Conservation (phyloP, 208 protist genomes). For the Zelonia costaricensis region DNA sequence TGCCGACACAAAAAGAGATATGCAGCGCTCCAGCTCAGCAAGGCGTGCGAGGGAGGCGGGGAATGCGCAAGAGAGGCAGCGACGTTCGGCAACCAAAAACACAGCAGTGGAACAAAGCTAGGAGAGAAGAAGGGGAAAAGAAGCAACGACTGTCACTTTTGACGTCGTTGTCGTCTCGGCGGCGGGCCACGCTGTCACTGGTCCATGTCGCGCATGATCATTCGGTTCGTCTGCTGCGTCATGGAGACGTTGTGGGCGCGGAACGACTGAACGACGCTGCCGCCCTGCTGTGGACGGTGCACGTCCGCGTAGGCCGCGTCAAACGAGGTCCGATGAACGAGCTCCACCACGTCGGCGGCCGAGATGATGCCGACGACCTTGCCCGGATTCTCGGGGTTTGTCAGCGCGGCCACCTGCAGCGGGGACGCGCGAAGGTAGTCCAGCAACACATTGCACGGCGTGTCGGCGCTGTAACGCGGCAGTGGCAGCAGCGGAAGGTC, state of each 20-base stretch:
- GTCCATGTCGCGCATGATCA: neutral
- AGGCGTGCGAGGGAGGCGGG: too few species aligned
- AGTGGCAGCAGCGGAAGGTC: constrained; percentile 59
- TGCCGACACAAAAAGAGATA: too few species aligned
- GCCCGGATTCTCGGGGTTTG: constrained; percentile 17
- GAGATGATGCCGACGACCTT: constrained; percentile 56
- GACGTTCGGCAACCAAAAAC: neutral
- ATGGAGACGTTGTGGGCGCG: constrained; percentile 21
- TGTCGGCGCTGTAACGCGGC: constrained; percentile 38
- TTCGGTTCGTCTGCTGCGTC: constrained; percentile 4
- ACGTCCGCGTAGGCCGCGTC: constrained; percentile 29
- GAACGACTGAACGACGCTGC: constrained; percentile 33
- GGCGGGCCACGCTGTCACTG: neutral
- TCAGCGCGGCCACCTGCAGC: constrained; percentile 45
- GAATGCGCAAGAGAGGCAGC: neutral
- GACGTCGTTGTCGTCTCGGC: neutral
- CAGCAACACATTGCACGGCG: constrained; percentile 47
- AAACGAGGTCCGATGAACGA: constrained; percentile 62
- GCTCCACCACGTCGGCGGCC: constrained; percentile 54
- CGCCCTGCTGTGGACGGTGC: constrained; percentile 4
- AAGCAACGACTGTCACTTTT: neutral
- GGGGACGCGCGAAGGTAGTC: constrained; percentile 46
- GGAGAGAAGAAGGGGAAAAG: neutral
- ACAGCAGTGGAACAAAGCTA: neutral
- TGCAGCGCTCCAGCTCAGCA: too few species aligned